Evolutionary conservation across 2,329 filamentous ascomycete species (phyloP), one percentile per base, ranked within the genome.

Genomic region (Chaetomium sp.): DNA sequence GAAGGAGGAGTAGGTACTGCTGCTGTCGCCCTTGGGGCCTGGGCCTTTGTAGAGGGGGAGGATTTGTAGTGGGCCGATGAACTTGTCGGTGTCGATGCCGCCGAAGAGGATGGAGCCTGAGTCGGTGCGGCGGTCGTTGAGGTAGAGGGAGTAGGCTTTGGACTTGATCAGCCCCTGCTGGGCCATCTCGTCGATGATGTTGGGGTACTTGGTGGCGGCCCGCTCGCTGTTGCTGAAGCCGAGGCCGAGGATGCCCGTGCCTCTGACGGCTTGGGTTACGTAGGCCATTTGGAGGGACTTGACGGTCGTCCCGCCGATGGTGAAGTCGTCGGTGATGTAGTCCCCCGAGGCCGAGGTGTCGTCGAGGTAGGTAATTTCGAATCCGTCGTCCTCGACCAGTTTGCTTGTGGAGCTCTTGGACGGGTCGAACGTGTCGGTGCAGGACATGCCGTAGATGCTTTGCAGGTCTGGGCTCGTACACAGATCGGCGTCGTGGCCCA

Each of bases 101-200:
- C 86, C 86, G 61, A 89, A 88, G 11, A 89, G 73, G 59, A 88
- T 81, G 59, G 75, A 80, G 43, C 86, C 86, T 0, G 76, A 79
- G 32, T 76, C 77, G 4, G 82, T 77, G 52, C 81, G 76, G 37
- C 74, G 66, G 65, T 79, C 74, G 61, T 78, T 75, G 55, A 82
- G 74, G 74, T 85, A 89, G 33, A 91, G 70, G 59, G 85, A 88
- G 71, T 87, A 90, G 4, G 84, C 83, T 62, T 81, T 80, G 34
- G 76, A 76, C 53, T 77, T 75, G 65, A 89, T 88, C 50, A 80
- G 67, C 43, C 79, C 80, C 63, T 88, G 78, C 33, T 79, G 68
- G 27, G 82, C 76, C 67, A 94, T 76, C 61, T 82, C 76, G 67
- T 84, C 78, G 14, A 89, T 76, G 36, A 92, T 73, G 66, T 88